A percentile compares a stretch with the other conserved stretches of the same genome.
phyloP scores from a whole-genome alignment of 202 grass and related monocot genomes.

The Alloteropsis angusta region DNA sequence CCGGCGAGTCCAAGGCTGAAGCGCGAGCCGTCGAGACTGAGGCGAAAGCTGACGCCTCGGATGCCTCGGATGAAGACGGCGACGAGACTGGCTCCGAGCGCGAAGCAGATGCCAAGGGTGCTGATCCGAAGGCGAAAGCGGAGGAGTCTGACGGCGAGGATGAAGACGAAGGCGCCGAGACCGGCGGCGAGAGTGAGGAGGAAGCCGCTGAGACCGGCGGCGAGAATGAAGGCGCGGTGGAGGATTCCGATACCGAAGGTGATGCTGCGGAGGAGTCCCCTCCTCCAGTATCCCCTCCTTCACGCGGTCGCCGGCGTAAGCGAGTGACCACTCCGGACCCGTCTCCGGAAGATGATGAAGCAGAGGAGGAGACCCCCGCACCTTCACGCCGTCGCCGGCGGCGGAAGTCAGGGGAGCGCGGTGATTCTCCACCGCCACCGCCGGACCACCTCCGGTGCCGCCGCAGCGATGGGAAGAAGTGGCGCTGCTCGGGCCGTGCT shows the following conservation, averaged over 20 bases:
- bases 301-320: slow-evolving; percentile 32
- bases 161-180: neutral
- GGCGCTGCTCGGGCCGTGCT: slow-evolving; percentile 50
- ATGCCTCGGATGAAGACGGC: slow-evolving; percentile 17
- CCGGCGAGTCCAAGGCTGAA: slow-evolving; percentile 3
- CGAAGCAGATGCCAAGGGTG: slow-evolving; percentile 20
- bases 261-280: slow-evolving; percentile 27
- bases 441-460: slow-evolving; percentile 63
- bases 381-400: slow-evolving; percentile 33
- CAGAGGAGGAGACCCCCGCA: slow-evolving; percentile 18
- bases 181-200: neutral
- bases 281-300: slow-evolving; percentile 14
- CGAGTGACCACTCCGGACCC: slow-evolving; percentile 16
- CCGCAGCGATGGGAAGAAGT: slow-evolving; percentile 69
- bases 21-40: neutral
- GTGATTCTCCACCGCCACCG: slow-evolving; percentile 29
- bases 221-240: slow-evolving; percentile 5
- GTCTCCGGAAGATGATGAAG: slow-evolving; percentile 19
- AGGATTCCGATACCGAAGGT: slow-evolving; percentile 28
- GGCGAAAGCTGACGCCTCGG: neutral
- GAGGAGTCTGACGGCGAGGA: slow-evolving; percentile 3
- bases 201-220: slow-evolving; percentile 1
- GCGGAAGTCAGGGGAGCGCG: slow-evolving; percentile 27
- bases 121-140: slow-evolving; percentile 19
- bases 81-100: slow-evolving; percentile 25